Base-by-base conservation (phyloP, 345 rosid species). In the Boechera divaricarpa region DNA sequence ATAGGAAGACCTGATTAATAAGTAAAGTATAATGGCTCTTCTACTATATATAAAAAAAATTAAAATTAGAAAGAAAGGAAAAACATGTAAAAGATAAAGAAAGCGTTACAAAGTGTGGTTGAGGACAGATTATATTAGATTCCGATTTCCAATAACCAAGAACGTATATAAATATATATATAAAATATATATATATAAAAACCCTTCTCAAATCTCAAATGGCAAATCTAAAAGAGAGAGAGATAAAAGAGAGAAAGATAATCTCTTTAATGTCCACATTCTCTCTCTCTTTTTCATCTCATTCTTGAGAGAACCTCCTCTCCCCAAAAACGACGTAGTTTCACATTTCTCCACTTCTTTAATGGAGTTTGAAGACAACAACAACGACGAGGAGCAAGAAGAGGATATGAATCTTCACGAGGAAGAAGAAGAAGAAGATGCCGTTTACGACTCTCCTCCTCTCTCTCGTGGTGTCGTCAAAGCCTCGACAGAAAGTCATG, bases 371-470 rank as follows among this genome's bases (percentile, higher is more conserved):
- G 53, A 18, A 47, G 70, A 56, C 73, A 81, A 81, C 76, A 87
- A 81, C 80, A 84, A 88, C 75, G 9, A 38, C 3, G 84, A 86
- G 51, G 89, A 87, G 79, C 88, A 84, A 64, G 93, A 87, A 21
- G 93, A 86, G 24, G 93, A 85, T 74, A 85, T 84, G 85, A 87
- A 80, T 55, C 42, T 84, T 33, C 80, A 65, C 36, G 63, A 70
- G 16, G 80, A 77, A 45, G 87, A 60, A 62, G 80, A 70, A 11
- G 91, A 82, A 0, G 69, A 72, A 15, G 78, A 79, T 28, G 73
- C 82, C 66, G 72, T 85, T 75, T 89, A 74, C 48, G 86, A 84
- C 76, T 80, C 89, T 31, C 80, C 72, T 70, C 76, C 58, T 32
- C 51, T 63, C 3, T 48, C 78, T 41, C 67, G 79, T n/a, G 21